A percentile compares a stretch with the other conserved stretches of the same genome.
Evolutionary conservation across 2,329 filamentous ascomycete species (phyloP).

Genomic region (Pochonia chlamydosporia): DNA sequence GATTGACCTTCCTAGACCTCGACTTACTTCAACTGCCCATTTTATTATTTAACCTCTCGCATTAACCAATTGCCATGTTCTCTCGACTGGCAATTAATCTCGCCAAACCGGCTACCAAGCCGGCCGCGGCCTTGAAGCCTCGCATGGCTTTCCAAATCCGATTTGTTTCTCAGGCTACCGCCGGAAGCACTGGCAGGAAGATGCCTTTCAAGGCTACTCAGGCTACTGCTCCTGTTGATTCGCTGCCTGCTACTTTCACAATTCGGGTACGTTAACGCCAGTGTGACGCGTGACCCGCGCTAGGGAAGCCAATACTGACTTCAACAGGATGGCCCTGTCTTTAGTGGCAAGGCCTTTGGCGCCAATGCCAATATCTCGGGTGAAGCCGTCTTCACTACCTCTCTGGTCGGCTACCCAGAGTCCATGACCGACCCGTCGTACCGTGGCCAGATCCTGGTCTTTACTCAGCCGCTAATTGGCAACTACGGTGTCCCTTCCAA

Average conservation of each 20-base stretch:
- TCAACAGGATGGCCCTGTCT: constrained; percentile 80
- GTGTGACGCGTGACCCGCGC: neutral
- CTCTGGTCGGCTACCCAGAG: constrained; percentile 95
- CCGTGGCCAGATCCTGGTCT: constrained; percentile 93
- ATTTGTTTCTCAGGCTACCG: constrained; percentile 31
- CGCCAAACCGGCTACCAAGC: constrained; percentile 46
- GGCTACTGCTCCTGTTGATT: constrained; percentile 58
- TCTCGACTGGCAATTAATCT: constrained; percentile 48
- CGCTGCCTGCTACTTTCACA: constrained; percentile 72
- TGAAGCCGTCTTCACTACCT: constrained; percentile 98
- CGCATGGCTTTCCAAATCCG: constrained; percentile 33
- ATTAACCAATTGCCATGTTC: constrained; percentile 46
- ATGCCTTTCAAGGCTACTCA: constrained; percentile 54
- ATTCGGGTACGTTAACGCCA: constrained; percentile 61
- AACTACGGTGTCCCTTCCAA: constrained; percentile 96
- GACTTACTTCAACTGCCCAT: neutral
- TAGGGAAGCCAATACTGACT: constrained; percentile 12
- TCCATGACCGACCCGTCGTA: constrained; percentile 86
- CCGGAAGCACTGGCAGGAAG: constrained; percentile 63
- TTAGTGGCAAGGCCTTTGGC: constrained; percentile 93
- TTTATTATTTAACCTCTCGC: neutral
- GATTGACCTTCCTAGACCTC: constrained; percentile 5
- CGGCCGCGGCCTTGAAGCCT: constrained; percentile 33
- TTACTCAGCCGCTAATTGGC: constrained; percentile 95
- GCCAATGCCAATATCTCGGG: constrained; percentile 95